A percentile compares a stretch with the other conserved stretches of the same genome.
phyloP scores from a whole-genome alignment of 768 basidiomycete genomes.

The Gelatoporia subvermispora region DNA sequence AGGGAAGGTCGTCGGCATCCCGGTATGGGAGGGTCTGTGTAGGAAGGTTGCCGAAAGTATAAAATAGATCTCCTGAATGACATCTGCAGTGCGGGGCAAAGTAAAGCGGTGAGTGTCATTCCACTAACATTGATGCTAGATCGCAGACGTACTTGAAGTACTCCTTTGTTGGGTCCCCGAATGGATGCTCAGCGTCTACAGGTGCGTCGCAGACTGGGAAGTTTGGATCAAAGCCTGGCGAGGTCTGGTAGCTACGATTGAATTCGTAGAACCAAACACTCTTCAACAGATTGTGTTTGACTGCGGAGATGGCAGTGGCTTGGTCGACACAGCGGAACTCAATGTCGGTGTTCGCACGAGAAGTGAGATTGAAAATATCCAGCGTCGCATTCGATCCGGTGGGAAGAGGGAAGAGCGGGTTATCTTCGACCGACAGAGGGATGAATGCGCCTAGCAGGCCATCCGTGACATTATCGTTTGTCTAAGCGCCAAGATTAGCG shows the following conservation, averaged over 20 bases:
- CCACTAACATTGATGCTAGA: not conserved
- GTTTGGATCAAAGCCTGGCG: constrained; percentile 39
- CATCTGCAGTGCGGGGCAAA: constrained; percentile 14
- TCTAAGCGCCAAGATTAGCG: constrained; percentile 5
- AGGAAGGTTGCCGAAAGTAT: constrained; percentile 33
- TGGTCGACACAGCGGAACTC: constrained; percentile 47
- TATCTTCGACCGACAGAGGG: constrained; percentile 11
- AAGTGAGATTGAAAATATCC: constrained; percentile 44
- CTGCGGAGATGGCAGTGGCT: constrained; percentile 41
- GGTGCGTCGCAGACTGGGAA: constrained; percentile 41
- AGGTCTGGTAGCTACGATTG: constrained; percentile 36
- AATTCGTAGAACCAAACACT: constrained; percentile 44
- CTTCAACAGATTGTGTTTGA: constrained; percentile 36
- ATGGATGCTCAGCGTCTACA: constrained; percentile 33
- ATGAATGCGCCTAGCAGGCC: constrained; percentile 19
- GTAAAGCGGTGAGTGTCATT: not conserved
- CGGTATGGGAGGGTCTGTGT: constrained; percentile 33
- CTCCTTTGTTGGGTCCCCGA: constrained; percentile 41
- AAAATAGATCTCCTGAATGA: constrained; percentile 29
- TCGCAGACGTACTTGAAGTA: constrained; percentile 35
- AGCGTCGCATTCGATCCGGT: constrained; percentile 29
- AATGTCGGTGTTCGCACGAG: constrained; percentile 38
- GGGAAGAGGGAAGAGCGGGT: constrained; percentile 38
- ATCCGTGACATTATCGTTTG: constrained; percentile 15
- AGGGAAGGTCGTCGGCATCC: constrained; percentile 40